Evolutionary conservation across 768 basidiomycete genomes (phyloP), one percentile per base, ranked within the genome.

Genomic region (Boletus subcaerulescens): DNA sequence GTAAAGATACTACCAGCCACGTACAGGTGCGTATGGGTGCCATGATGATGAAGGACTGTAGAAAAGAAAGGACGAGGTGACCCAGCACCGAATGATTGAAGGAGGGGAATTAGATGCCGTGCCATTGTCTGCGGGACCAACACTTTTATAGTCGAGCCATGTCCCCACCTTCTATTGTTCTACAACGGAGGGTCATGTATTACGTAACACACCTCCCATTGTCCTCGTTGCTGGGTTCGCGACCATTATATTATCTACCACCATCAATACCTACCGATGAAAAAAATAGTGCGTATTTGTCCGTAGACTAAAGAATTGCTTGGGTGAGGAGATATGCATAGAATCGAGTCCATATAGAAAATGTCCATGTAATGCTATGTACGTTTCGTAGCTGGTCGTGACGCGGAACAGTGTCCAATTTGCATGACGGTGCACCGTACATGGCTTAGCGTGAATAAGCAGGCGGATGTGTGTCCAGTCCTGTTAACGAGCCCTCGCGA

Each of bases 11-110:
- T 24, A 3, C 17, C 15, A 29, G 9, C 46, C 17, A 75, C 81
- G 62, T 57, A 81, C 81, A 82, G 58, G 74, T 78, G 63, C 77
- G 78, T 38, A 59, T 22, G 22, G 71, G 57, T 39, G 63, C 59
- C 70, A 72, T 72, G 50, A 48, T 12, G 50, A 59, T 31, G 24
- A 43, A 60, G 29, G 60, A 64, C 32, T 38, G 66, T 61, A 54
- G 43, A 32, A 59, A 49, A 40, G 52, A 61, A 60, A 2, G 45
- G 39, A 60, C 3, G 38, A 36, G 70, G 70, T 72, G 70, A 48
- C 48, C 70, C 70, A 69, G 70, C 70, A 71, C 70, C 70, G 11
- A 20, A 56, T 45, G 57, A 53, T n/a, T n/a, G n/a, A 61, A 60
- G 47, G 53, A 48, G 35, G 42, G 43, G 52, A 52, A 56, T 53